Percentiles rank a stretch among this genome's conserved stretches.
phyloP scores from a whole-genome alignment of 352 stramenopile species.

The Phytophthora sojae region DNA sequence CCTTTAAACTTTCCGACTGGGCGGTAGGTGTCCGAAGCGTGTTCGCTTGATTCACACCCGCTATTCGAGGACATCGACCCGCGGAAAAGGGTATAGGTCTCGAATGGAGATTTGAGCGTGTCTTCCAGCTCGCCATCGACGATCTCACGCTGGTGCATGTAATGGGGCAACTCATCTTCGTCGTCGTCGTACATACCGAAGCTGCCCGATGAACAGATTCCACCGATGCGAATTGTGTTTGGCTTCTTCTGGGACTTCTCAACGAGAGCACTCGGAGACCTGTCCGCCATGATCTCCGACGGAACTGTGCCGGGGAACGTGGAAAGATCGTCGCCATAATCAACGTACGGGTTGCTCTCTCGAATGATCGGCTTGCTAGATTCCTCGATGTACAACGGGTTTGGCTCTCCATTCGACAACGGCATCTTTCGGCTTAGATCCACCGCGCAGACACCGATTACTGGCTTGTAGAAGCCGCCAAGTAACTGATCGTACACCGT shows the following conservation, averaged over 20 bases:
- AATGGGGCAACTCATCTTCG: conserved; percentile 72
- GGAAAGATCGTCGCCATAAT: conserved; percentile 61
- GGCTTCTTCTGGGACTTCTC: conserved; percentile 17
- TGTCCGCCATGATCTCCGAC: conserved; percentile 19
- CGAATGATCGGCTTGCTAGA: conserved; percentile 30
- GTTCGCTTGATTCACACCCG: conserved; percentile 40
- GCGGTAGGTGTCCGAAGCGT: conserved; percentile 46
- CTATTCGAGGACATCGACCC: conserved; percentile 52
- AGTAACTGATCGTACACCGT: conserved; percentile 87
- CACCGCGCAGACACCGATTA: conserved; percentile 80
- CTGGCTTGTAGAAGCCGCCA: conserved; percentile 84
- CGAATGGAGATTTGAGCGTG: conserved; percentile 79
- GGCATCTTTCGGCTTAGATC: conserved; percentile 81
- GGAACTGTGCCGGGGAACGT: conserved; percentile 63
- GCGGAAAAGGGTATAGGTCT: conserved; percentile 79
- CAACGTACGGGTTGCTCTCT: conserved; percentile 72
- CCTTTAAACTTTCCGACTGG: conserved; percentile 91
- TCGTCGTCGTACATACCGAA: conserved; percentile 50
- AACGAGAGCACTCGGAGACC: conserved; percentile 10
- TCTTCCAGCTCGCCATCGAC: conserved; percentile 72
- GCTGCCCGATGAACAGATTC: conserved; percentile 35
- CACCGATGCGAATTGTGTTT: conserved; percentile 11
- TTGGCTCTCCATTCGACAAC: conserved; percentile 69
- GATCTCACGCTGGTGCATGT: conserved; percentile 68
- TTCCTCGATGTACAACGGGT: conserved; percentile 63